Evolutionary conservation across 305 asterid genomes (phyloP), one percentile per base, ranked within the genome.

Genomic region (Withania somnifera): DNA sequence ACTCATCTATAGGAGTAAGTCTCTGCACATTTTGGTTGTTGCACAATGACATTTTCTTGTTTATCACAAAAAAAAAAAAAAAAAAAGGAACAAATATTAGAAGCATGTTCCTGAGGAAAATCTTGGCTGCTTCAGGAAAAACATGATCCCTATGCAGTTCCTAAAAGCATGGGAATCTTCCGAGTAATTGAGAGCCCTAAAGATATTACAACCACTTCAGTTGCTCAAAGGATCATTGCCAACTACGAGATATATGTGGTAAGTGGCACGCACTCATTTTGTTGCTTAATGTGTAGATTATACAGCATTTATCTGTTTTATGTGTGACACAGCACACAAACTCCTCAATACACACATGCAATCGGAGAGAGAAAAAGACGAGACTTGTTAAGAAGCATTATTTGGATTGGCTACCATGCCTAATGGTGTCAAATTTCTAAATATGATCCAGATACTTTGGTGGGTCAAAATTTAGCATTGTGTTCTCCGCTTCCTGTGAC

Each of bases 181-280:
- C 89, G 86, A 82, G 82, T 67, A 81, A 84, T 95, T 8, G 91
- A 92, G 85, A 95, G 99, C 89, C 96, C 97, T 19, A 91, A 89
- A 84, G 89, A 88, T 77, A 90, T 89, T 83, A 95, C 97, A 20
- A 92, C 98, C 83, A 89, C 91, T 83, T 92, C 93, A 45, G 92
- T 95, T 84, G 95, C 97, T 78, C 89, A 85, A 81, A 92, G 99
- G 83, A 95, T 95, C 73, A 88, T 92, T 20, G 98, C 98, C 84
- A 95, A 95, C 82, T 96, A 89, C 50, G 94, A 95, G 67, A 86
- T 87, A 56, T 95, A 94, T 80, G 13, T 77, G 97, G 98, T 95
- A 94, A 61, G 13, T 73, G 94, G 97, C 93, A 92, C 75, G 77
- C 71, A 50, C 77, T 58, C 47, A 15, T 64, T 36, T 69, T 57